Evolutionary conservation across 2,329 filamentous ascomycete genomes (phyloP), one percentile per base, ranked within the genome.

Genomic region (Colletotrichum sp.): DNA sequence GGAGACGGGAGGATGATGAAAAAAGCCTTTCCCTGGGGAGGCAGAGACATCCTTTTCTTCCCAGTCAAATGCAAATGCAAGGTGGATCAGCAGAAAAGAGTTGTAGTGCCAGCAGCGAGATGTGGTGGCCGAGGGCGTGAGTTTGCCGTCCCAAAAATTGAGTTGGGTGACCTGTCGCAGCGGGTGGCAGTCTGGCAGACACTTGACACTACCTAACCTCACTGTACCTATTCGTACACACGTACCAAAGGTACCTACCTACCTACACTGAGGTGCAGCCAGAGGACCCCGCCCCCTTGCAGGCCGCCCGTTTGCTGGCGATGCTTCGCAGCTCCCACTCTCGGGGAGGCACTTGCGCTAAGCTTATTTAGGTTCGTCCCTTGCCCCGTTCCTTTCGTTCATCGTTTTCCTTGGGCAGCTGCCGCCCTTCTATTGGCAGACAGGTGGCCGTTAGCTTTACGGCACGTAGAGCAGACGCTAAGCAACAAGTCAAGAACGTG

Each of bases 131-230:
- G 34, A 69, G 55, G 34, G 55, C 24, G 24, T 69, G 43, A 75
- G 73, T 75, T 75, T 73, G 43, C 73, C 73, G 73, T 75, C 63
- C 73, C 70, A 58, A 73, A 69, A 63, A 48, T 66, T 64, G 73
- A 75, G 73, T 75, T 73, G 73, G 55, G 10, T 72, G 69, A 67
- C 69, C 73, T 75, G 68, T 74, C 72, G 67, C 72, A 74, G 67
- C 72, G 61, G 68, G 67, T 71, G 72, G 63, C 63, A 73, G 61
- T 68, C 56, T 68, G 69, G 56, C 69, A 68, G 73, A 69, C 56
- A 62, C 67, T 75, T 75, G 73, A 63, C 73, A 75, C 73, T 55
- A 74, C 24, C n/a, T 26, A 56, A 14, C 65, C 28, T 36, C 21
- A 36, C 38, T 32, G 58, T 13, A 28, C 26, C 26, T 28, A 34